phyloP scores from a whole-genome alignment of 345 rosid genomes.

The Melaleuca quinquenervia region DNA sequence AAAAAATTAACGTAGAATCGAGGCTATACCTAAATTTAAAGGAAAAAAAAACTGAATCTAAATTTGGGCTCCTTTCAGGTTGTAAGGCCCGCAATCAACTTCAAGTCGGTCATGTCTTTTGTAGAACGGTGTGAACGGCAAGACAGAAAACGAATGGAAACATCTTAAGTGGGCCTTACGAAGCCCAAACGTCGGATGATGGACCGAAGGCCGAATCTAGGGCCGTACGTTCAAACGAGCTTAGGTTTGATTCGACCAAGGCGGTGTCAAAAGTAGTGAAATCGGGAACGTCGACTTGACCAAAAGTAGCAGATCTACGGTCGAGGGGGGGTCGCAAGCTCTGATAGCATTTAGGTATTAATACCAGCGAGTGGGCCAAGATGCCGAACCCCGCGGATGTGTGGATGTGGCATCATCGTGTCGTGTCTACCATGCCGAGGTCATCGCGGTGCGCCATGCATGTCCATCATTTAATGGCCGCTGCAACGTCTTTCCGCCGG shows the following conservation, averaged over 20 bases:
- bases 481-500: neutral
- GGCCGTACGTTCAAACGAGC: neutral
- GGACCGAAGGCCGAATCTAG: neutral
- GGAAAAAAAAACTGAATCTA: too few relatives aligned
- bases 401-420: neutral
- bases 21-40: too few relatives aligned
- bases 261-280: neutral
- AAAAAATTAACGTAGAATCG: too few relatives aligned
- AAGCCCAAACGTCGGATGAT: neutral
- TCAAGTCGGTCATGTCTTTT: too few relatives aligned
- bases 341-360: too few relatives aligned
- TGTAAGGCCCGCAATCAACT: too few relatives aligned
- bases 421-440: neutral
- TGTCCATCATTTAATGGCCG: neutral
- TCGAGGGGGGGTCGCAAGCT: neutral
- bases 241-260: neutral
- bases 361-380: neutral
- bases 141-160: neutral
- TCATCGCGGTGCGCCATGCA: neutral
- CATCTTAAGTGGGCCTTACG: neutral
- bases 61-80: too few relatives aligned
- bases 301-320: neutral
- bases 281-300: neutral
- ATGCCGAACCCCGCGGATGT: neutral
- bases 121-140: rapidly evolving